These are phyloP conservation scores for Ensete ventricosum DNA, from an alignment of 176 grass and related monocot genomes.

Conservation along the genomic window DNA sequence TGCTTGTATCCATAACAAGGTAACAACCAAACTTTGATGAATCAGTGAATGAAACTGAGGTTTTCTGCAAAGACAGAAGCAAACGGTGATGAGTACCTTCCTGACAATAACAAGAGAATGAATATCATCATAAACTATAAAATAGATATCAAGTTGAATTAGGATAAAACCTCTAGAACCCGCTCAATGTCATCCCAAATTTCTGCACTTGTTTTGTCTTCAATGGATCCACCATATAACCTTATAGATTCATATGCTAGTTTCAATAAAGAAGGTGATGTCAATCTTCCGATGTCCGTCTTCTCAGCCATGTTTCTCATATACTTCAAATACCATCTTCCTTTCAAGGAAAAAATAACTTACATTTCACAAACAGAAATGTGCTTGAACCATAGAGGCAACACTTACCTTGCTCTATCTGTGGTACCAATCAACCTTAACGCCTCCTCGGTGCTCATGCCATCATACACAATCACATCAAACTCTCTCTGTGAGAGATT, in stretches of 20 bases:
- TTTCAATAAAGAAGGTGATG: constrained; percentile 74
- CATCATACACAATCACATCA: constrained; percentile 81
- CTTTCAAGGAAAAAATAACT: constrained; percentile 27
- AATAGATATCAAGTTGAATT: background rate
- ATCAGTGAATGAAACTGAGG: constrained; percentile 43
- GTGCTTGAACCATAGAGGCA: background rate
- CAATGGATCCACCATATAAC: constrained; percentile 50
- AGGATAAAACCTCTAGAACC: constrained; percentile 47
- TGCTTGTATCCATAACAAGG: constrained; percentile 56
- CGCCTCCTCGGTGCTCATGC: constrained; percentile 65
- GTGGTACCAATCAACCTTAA: constrained; percentile 60
- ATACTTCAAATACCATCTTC: constrained; percentile 75
- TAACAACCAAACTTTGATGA: constrained; percentile 77
- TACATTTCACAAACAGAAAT: constrained; percentile 12
- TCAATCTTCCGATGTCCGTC: constrained; percentile 84
- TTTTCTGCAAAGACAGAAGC: constrained; percentile 40
- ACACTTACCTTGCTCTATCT: constrained; percentile 68
- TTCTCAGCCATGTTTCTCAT: constrained; percentile 70
- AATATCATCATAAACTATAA: background rate
- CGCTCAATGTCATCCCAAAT: constrained; percentile 78
- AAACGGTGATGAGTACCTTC: background rate
- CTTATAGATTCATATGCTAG: constrained; percentile 61
- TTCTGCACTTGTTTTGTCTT: constrained; percentile 58
- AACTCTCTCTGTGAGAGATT: constrained; percentile 40
- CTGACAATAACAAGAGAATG: background rate